Percentiles rank a stretch among this genome's conserved stretches.
Conservation (phyloP, 73 alveolate species). For the Stentor coeruleus region DNA sequence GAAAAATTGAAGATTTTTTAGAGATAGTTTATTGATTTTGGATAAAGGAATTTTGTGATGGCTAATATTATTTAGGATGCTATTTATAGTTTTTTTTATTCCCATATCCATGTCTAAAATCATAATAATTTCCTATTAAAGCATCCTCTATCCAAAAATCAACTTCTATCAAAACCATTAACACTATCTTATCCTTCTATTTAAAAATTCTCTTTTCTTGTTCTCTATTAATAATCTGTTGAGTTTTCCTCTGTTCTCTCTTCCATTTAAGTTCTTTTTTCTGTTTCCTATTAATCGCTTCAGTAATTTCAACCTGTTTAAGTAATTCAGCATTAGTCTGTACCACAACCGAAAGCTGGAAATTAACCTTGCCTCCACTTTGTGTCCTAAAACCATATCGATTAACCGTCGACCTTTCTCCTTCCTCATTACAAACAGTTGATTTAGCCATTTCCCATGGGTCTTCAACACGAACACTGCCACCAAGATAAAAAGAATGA, state of each 20-base stretch:
- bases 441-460: constrained; percentile 13
- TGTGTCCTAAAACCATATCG: constrained; percentile 22
- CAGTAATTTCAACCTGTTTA: background rate
- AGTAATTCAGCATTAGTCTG: background rate
- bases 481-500: constrained; percentile 17
- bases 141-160: too few species aligned
- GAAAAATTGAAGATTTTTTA: too few species aligned
- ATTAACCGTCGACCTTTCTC: background rate
- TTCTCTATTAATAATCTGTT: background rate
- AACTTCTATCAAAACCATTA: too few species aligned
- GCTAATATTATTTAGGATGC: too few species aligned
- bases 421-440: background rate
- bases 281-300: background rate
- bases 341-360: background rate
- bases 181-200: too few species aligned
- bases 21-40: too few species aligned
- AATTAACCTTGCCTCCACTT: constrained; percentile 19
- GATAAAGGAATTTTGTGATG: too few species aligned
- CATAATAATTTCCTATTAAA: too few species aligned
- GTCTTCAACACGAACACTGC: constrained; percentile 19
- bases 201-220: background rate
- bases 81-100: too few species aligned
- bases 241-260: background rate
- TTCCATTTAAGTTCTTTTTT: constrained; percentile 12
- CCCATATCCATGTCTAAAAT: too few species aligned